Percentiles rank a stretch among this genome's conserved stretches.
Evolutionary conservation across 495 filamentous ascomycete genomes (phyloP).

Genomic region (Staphylotrichum longicolle): DNA sequence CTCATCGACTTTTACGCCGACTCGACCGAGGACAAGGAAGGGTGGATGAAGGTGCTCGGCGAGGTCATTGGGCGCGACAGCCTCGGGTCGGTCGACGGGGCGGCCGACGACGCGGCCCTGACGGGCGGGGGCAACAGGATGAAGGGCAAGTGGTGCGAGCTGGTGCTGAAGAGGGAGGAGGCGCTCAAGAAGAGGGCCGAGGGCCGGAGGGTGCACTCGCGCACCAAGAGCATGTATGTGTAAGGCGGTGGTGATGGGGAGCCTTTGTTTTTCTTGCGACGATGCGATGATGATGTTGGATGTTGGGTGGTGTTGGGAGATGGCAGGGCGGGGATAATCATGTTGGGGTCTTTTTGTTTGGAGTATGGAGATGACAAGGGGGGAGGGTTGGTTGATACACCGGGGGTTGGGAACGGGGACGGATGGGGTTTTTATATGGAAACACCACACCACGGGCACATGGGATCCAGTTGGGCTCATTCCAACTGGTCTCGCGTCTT

Average conservation of each 20-base stretch:
- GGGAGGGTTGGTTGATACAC: background rate
- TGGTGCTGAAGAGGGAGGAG: slow-evolving; percentile 67
- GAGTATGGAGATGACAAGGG: slow-evolving; percentile 8
- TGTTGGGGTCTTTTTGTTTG: slow-evolving; percentile 7
- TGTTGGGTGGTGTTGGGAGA: background rate
- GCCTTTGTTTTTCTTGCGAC: background rate
- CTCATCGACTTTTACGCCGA: slow-evolving; percentile 99
- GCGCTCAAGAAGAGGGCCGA: slow-evolving; percentile 36
- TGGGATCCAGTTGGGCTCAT: background rate
- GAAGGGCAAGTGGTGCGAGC: slow-evolving; percentile 74
- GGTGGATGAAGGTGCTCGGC: slow-evolving; percentile 88
- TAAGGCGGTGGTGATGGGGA: slow-evolving; percentile 13
- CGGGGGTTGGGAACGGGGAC: background rate
- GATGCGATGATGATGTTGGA: slow-evolving; percentile 8
- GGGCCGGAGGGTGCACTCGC: slow-evolving; percentile 46
- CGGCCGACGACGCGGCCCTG: slow-evolving; percentile 48
- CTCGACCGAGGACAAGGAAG: slow-evolving; percentile 76
- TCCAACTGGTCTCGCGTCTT: background rate
- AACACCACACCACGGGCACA: slow-evolving; percentile 2
- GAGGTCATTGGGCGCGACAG: slow-evolving; percentile 71
- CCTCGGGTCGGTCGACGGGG: slow-evolving; percentile 35
- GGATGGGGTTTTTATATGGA: slow-evolving; percentile 5
- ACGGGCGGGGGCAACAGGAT: slow-evolving; percentile 34
- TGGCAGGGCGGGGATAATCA: slow-evolving; percentile 5
- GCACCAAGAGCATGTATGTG: slow-evolving; percentile 54